Evolutionary conservation across 2,329 filamentous ascomycete species (phyloP).

Genomic region (Penicillium freii): DNA sequence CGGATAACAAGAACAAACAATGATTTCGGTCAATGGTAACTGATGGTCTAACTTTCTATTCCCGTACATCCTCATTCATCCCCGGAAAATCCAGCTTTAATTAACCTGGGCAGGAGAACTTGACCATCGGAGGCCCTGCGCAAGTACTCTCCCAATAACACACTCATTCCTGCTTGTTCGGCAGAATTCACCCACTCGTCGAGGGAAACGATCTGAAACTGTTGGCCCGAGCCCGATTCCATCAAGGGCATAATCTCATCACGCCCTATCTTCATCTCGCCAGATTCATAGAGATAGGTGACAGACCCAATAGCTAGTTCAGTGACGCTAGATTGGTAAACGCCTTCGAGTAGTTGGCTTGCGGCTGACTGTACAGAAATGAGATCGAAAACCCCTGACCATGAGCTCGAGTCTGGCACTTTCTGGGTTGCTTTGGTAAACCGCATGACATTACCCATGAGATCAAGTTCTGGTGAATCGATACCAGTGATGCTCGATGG

Average conservation of each 20-base stretch:
- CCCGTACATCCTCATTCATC: background rate
- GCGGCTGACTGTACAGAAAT: constrained; percentile 22
- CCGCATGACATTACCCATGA: constrained; percentile 23
- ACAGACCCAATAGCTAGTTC: background rate
- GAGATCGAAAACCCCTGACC: constrained; percentile 22
- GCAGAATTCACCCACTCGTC: constrained; percentile 19
- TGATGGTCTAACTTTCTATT: background rate
- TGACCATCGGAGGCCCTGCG: constrained; percentile 16
- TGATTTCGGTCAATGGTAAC: background rate
- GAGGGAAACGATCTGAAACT: constrained; percentile 14
- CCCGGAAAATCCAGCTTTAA: constrained; percentile 3
- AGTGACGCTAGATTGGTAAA: constrained; percentile 7
- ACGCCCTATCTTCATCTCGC: constrained; percentile 16
- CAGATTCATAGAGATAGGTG: constrained; percentile 15
- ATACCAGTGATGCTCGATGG: constrained; percentile 24
- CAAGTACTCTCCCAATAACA: constrained; percentile 19
- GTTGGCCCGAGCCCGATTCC: constrained; percentile 9
- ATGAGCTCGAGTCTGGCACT: constrained; percentile 16
- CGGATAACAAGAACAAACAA: background rate
- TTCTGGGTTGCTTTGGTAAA: constrained; percentile 16
- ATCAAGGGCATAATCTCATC: constrained; percentile 19
- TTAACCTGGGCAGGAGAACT: constrained; percentile 17
- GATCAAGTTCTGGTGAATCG: constrained; percentile 20
- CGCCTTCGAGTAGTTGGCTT: constrained; percentile 12
- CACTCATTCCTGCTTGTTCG: constrained; percentile 22